Conservation (phyloP, 2,329 filamentous ascomycete genomes). For the Ploettnerulaceae sp. region DNA sequence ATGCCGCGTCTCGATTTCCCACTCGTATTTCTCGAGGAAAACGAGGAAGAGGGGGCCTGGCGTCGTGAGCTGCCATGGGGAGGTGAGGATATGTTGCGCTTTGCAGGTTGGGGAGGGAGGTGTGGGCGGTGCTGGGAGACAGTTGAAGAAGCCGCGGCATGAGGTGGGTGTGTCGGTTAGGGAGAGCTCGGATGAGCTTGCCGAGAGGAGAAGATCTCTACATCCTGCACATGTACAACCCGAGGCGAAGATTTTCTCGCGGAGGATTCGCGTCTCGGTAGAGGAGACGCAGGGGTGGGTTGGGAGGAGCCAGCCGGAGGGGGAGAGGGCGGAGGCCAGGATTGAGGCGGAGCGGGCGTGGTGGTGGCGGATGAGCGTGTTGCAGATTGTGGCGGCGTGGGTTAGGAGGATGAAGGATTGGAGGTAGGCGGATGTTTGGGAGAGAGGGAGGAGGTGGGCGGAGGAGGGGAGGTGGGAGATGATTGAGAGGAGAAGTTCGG, state of each 20-base stretch:
- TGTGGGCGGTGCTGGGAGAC: background rate
- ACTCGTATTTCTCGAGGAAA: slow-evolving; percentile 19
- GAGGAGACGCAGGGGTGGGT: slow-evolving; percentile 15
- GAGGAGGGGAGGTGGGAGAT: slow-evolving; percentile 21
- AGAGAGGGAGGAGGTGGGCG: slow-evolving; percentile 16
- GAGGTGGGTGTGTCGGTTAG: background rate
- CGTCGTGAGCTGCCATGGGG: slow-evolving; percentile 5
- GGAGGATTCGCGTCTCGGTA: slow-evolving; percentile 10
- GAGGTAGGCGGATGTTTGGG: slow-evolving; percentile 18
- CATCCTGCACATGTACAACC: slow-evolving; percentile 12
- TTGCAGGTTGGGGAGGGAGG: background rate
- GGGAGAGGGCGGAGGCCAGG: slow-evolving; percentile 11
- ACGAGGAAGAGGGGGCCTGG: slow-evolving; percentile 22
- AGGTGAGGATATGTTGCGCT: background rate
- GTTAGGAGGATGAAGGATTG: slow-evolving; percentile 18
- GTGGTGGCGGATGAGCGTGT: slow-evolving; percentile 16
- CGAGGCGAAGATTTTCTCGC: slow-evolving; percentile 11
- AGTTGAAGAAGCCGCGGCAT: background rate
- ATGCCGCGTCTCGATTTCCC: slow-evolving; percentile 18
- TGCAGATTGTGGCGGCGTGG: slow-evolving; percentile 23
- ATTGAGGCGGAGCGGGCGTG: slow-evolving; percentile 12
- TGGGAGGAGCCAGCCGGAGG: slow-evolving; percentile 21
- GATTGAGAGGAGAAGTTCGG: slow-evolving; percentile 38
- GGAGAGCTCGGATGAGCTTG: slow-evolving; percentile 6
- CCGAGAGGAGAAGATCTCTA: slow-evolving; percentile 1